A percentile compares a stretch with the other conserved stretches of the same genome.
phyloP scores from a whole-genome alignment of 805 yeast genomes.

The Maudiozyma pseudohumilis region DNA sequence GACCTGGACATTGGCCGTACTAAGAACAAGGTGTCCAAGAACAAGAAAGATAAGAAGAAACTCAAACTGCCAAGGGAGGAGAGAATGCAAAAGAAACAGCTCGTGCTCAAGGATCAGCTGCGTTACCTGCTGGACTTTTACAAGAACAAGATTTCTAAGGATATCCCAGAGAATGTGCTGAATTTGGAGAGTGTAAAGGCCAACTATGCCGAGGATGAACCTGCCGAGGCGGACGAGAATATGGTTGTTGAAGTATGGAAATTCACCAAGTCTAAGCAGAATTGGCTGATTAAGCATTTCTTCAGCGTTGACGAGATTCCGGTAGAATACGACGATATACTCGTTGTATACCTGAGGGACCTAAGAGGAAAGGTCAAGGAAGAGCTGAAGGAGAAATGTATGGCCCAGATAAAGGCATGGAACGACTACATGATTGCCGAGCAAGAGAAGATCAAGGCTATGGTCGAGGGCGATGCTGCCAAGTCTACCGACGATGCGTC shows the following conservation, averaged over 20 bases:
- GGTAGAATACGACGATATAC: constrained; percentile 17
- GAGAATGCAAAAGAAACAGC: constrained; percentile 14
- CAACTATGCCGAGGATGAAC: constrained; percentile 13
- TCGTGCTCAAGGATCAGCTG: constrained; percentile 27
- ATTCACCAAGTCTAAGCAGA: constrained; percentile 30
- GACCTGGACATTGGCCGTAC: constrained; percentile 3
- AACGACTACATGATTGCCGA: constrained; percentile 18
- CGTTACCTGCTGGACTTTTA: constrained; percentile 29
- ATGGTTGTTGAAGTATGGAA: constrained; percentile 27
- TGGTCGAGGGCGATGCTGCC: constrained; percentile 12
- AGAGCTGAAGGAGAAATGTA: constrained; percentile 16
- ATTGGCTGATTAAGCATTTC: constrained; percentile 29
- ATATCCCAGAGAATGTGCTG: constrained; percentile 17
- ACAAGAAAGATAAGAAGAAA: constrained; percentile 15
- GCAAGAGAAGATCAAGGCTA: constrained; percentile 15
- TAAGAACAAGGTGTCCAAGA: constrained; percentile 12
- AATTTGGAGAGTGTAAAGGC: constrained; percentile 17
- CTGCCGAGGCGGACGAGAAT: constrained; percentile 4
- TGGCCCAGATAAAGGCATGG: constrained; percentile 16
- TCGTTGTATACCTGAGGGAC: constrained; percentile 24
- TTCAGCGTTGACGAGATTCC: constrained; percentile 23
- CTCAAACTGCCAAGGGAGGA: constrained; percentile 25
- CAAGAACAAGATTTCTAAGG: constrained; percentile 15
- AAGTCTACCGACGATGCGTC: constrained; percentile 2
- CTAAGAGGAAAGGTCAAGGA: constrained; percentile 18